Base-by-base conservation (phyloP, 495 filamentous ascomycete species). In the Daldinia concentrica region DNA sequence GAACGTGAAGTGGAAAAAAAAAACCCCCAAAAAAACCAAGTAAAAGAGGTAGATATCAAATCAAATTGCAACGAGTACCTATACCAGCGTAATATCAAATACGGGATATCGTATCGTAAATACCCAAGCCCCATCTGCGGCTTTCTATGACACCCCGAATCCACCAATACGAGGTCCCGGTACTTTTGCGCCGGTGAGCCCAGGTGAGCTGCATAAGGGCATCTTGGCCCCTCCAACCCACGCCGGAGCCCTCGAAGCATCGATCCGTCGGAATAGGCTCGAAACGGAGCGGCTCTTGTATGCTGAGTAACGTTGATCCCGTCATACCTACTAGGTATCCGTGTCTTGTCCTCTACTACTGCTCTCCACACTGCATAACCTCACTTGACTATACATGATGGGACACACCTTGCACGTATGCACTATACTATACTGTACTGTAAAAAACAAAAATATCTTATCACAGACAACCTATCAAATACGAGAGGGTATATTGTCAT, bases 401-500 rank as follows among this genome's bases (percentile, higher is more conserved):
- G 61, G 19, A 3, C n/a, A 1, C 4, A 9, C 3, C 24, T 51
- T 26, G 19, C 45, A 22, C 45, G 43, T 24, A 11, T 29, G 9
- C 19, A 66, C 32, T 14, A 11, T 24, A 71, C 30, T 12, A 12
- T 3, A 14, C 34, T 14, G 34, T 36, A 36, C 50, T 62, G 56
- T 62, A 52, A 62, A 66, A 60, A 57, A 24, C 24, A 64, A 41
- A 57, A 41, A 26, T 34, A 19, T 36, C 34, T 36, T 36, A 14
- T 14, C 34, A 36, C 34, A 36, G 6, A 43, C 50, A 39, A 58
- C 66, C 62, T 66, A 66, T 66, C 58, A 73, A 63, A 32, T 39
- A 48, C 36, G 55, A 69, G 65, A 65, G 71, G 71, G 71, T 73
- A 73, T 73, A 69, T 68, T 68, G 65, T 58, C 63, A 30, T 34